Percentiles rank a stretch among this genome's conserved stretches.
Conservation (phyloP, 176 grass and related monocot species). For the Oryza punctata region DNA sequence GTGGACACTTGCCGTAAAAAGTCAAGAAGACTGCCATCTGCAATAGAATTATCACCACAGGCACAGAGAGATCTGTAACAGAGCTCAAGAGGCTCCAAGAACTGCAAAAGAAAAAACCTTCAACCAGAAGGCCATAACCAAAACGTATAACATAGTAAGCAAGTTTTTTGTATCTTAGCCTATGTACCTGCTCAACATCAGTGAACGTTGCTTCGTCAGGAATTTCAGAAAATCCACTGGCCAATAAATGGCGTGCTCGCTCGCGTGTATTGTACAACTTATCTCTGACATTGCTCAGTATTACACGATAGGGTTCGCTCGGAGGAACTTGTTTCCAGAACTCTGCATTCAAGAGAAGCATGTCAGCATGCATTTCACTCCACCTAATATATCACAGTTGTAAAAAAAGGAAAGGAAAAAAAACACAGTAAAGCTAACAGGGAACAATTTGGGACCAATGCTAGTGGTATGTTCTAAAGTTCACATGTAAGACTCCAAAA, state of each 20-base stretch:
- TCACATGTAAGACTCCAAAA: not conserved
- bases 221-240: constrained; percentile 94
- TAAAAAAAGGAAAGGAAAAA: not conserved
- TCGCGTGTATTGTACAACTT: constrained; percentile 90
- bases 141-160: not conserved
- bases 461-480: not conserved
- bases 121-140: not conserved
- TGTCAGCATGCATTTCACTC: constrained; percentile 30
- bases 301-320: constrained; percentile 91
- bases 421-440: constrained; percentile 1
- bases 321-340: constrained; percentile 98
- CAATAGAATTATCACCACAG: constrained; percentile 80
- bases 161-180: constrained; percentile 17
- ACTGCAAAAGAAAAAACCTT: constrained; percentile 58
- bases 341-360: constrained; percentile 58
- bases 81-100: constrained; percentile 90
- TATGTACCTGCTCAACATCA: constrained; percentile 72
- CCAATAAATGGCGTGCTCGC: constrained; percentile 81
- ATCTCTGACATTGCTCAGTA: constrained; percentile 90
- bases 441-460: not conserved
- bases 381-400: not conserved
- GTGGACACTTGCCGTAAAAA: constrained; percentile 93
- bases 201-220: constrained; percentile 79
- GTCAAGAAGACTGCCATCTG: constrained; percentile 93
- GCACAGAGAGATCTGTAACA: constrained; percentile 87